Evolutionary conservation across 139 green algal genomes (phyloP).

Genomic region (Asterochloris sp.): DNA sequence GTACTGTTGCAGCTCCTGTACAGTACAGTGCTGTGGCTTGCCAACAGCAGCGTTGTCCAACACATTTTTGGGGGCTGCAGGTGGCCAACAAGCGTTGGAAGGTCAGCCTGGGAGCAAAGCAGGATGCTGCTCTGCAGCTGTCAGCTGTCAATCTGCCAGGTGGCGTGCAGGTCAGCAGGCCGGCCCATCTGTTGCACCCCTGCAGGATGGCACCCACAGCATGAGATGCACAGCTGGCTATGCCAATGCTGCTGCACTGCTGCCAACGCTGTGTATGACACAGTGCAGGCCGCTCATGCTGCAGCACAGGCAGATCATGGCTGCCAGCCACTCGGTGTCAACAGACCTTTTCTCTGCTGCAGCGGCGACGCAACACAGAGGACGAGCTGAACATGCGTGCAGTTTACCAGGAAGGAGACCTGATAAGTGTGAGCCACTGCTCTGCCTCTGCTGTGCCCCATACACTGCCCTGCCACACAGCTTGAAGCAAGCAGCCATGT

Average conservation of each 20-base stretch:
- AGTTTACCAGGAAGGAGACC: slow-evolving; percentile 77
- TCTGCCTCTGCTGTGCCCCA: too few species aligned
- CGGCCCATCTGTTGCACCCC: too few species aligned
- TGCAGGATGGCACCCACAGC: background rate
- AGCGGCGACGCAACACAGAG: slow-evolving; percentile 78
- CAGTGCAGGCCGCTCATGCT: background rate
- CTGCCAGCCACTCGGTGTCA: too few species aligned
- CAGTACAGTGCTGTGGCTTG: slow-evolving; percentile 3
- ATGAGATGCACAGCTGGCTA: background rate
- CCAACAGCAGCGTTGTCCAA: background rate
- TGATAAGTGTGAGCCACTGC: slow-evolving; percentile 63
- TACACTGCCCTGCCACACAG: too few species aligned
- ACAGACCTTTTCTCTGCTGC: slow-evolving; percentile 2
- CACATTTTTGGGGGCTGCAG: slow-evolving; percentile 27
- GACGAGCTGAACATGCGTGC: slow-evolving; percentile 88
- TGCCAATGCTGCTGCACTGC: background rate
- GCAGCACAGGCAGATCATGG: background rate
- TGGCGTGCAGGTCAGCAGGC: slow-evolving; percentile 48
- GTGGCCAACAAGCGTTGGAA: slow-evolving; percentile 78
- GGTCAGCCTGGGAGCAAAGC: slow-evolving; percentile 63
- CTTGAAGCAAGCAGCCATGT: too few species aligned
- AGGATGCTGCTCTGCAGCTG: slow-evolving; percentile 74
- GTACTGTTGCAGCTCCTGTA: slow-evolving; percentile 25
- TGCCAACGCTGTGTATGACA: background rate
- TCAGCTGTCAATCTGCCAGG: slow-evolving; percentile 84